Conservation (phyloP, 177 flowering plant genomes). For the Vitis hybrid region DNA sequence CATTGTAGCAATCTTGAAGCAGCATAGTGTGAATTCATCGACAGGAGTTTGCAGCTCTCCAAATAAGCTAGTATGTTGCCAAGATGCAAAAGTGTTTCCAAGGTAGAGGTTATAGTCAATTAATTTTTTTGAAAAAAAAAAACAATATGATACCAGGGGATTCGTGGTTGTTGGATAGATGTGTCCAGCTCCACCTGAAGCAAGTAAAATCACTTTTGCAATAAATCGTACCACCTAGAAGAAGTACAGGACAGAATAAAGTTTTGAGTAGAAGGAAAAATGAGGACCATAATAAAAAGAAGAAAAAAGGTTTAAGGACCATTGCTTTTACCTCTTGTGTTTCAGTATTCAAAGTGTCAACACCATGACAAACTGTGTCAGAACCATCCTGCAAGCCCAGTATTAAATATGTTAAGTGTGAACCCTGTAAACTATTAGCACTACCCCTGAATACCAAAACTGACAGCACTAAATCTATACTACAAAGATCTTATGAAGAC, state of each 20-base stretch:
- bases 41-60: too few relatives aligned
- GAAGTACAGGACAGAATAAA: conserved; percentile 6
- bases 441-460: background rate
- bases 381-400: conserved; percentile 63
- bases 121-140: background rate
- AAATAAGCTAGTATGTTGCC: too few relatives aligned
- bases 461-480: background rate
- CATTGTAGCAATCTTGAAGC: too few relatives aligned
- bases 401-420: background rate
- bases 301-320: background rate
- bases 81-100: too few relatives aligned
- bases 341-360: conserved; percentile 81
- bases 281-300: background rate
- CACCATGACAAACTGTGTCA: conserved; percentile 85
- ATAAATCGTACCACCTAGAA: conserved; percentile 80
- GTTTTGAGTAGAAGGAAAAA: background rate
- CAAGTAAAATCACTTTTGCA: conserved; percentile 89
- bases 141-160: conserved; percentile 62
- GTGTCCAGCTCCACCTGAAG: conserved; percentile 98
- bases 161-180: conserved; percentile 93
- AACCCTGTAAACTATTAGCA: background rate
- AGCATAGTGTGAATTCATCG: too few relatives aligned
- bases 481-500: background rate
- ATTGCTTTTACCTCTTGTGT: conserved; percentile 65
- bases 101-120: too few relatives aligned